A percentile compares a stretch with the other conserved stretches of the same genome.
These are phyloP conservation scores for Claviceps pusilla DNA, from an alignment of 2,329 filamentous ascomycete genomes.

Conservation along the genomic window DNA sequence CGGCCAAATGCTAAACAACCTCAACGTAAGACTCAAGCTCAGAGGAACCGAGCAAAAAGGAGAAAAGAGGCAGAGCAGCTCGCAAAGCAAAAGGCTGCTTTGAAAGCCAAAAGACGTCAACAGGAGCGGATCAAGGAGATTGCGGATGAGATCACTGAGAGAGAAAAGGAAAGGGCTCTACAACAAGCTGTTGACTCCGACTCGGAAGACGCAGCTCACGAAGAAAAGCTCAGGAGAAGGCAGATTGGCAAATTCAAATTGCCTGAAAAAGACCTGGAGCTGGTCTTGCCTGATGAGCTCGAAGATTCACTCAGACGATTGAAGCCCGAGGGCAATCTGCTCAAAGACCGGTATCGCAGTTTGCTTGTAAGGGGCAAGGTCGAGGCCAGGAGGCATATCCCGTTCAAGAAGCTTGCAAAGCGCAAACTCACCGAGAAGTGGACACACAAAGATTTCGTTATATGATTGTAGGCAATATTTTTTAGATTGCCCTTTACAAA, in stretches of 20 bases:
- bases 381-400: constrained; percentile 63
- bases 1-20: constrained; percentile 52
- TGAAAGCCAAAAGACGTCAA: constrained; percentile 60
- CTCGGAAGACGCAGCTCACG: constrained; percentile 41
- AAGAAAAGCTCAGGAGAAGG: constrained; percentile 51
- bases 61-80: constrained; percentile 75
- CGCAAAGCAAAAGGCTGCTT: constrained; percentile 58
- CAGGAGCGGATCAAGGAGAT: constrained; percentile 57
- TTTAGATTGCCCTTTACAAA: neutral
- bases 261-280: constrained; percentile 64
- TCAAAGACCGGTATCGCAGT: constrained; percentile 83
- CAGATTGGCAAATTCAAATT: constrained; percentile 60
- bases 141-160: constrained; percentile 43
- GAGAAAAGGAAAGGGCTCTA: constrained; percentile 35
- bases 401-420: constrained; percentile 71
- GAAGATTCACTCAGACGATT: constrained; percentile 67
- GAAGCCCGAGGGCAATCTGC: constrained; percentile 88
- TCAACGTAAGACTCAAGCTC: constrained; percentile 68
- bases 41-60: constrained; percentile 77
- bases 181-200: constrained; percentile 29
- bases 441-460: constrained; percentile 80
- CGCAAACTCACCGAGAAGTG: constrained; percentile 84
- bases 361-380: constrained; percentile 79
- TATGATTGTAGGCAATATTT: neutral
- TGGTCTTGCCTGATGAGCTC: constrained; percentile 70